Conservation (phyloP, 495 filamentous ascomycete genomes). For the Daldinia childiae region DNA sequence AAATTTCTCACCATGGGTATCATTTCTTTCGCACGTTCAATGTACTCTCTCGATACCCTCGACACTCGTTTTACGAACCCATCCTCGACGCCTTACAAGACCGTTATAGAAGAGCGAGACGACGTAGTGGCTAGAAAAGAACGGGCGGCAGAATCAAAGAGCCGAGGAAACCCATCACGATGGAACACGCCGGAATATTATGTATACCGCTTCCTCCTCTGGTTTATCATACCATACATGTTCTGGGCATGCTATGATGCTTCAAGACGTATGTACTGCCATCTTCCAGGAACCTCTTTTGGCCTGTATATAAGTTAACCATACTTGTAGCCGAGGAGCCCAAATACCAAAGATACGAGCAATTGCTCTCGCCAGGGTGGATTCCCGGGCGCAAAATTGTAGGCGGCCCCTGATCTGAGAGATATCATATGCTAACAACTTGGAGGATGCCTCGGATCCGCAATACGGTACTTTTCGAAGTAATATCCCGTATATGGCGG, state of each 20-base stretch:
- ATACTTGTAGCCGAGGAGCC: slow-evolving; percentile 74
- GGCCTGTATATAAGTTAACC: slow-evolving; percentile 13
- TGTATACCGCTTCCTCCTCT: slow-evolving; percentile 78
- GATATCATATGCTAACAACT: slow-evolving; percentile 9
- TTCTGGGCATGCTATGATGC: slow-evolving; percentile 87
- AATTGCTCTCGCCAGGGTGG: slow-evolving; percentile 83
- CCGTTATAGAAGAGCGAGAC: slow-evolving; percentile 54
- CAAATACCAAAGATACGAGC: slow-evolving; percentile 77
- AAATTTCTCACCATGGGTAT: slow-evolving; percentile 41
- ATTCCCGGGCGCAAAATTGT: slow-evolving; percentile 93
- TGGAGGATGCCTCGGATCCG: slow-evolving; percentile 85
- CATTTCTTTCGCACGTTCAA: slow-evolving; percentile 59
- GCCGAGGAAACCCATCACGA: slow-evolving; percentile 64
- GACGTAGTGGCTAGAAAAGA: slow-evolving; percentile 45
- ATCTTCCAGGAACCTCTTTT: neutral
- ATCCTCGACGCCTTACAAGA: slow-evolving; percentile 69
- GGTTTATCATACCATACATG: slow-evolving; percentile 80
- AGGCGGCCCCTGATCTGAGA: slow-evolving; percentile 45
- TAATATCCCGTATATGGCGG: slow-evolving; percentile 82
- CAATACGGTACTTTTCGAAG: slow-evolving; percentile 89
- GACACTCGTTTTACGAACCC: slow-evolving; percentile 89
- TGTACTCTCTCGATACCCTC: slow-evolving; percentile 89
- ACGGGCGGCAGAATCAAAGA: slow-evolving; percentile 51
- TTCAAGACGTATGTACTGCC: slow-evolving; percentile 73
- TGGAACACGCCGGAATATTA: slow-evolving; percentile 91